Evolutionary conservation across 176 grass and related monocot genomes (phyloP).

Genomic region (Pharus latifolius): DNA sequence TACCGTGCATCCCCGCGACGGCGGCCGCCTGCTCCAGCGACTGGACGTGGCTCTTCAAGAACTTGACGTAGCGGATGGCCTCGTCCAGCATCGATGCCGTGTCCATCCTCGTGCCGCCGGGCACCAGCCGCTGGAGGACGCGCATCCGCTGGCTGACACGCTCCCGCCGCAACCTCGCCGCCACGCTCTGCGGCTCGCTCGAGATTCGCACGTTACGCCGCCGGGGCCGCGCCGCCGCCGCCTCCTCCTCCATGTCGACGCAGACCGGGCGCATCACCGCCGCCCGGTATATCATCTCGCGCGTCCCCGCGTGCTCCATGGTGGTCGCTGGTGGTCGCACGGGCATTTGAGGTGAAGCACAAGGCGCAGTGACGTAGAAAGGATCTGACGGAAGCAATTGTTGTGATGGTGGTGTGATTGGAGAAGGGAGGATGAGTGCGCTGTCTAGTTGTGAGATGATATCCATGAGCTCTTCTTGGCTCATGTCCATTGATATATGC

Average conservation of each 20-base stretch:
- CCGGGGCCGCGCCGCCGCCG: constrained; percentile 28
- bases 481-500: neutral
- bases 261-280: constrained; percentile 22
- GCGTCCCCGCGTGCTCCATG: neutral
- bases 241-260: constrained; percentile 17
- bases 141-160: constrained; percentile 65
- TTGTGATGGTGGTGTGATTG: neutral
- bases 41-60: constrained; percentile 53
- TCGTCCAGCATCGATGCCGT: constrained; percentile 76
- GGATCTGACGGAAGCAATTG: neutral
- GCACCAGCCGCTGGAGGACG: constrained; percentile 48
- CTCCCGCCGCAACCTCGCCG: constrained; percentile 53
- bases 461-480: constrained; percentile 15
- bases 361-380: neutral
- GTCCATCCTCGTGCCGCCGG: constrained; percentile 64
- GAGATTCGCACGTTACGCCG: constrained; percentile 51
- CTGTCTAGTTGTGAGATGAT: constrained; percentile 20
- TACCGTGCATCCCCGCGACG: neutral
- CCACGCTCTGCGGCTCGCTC: constrained; percentile 66
- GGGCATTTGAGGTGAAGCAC: neutral
- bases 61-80: constrained; percentile 70
- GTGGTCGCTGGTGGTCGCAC: neutral
- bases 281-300: neutral
- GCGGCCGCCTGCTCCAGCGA: constrained; percentile 30
- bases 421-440: neutral